phyloP scores from a whole-genome alignment of 345 rosid genomes.

The Turnera subulata region DNA sequence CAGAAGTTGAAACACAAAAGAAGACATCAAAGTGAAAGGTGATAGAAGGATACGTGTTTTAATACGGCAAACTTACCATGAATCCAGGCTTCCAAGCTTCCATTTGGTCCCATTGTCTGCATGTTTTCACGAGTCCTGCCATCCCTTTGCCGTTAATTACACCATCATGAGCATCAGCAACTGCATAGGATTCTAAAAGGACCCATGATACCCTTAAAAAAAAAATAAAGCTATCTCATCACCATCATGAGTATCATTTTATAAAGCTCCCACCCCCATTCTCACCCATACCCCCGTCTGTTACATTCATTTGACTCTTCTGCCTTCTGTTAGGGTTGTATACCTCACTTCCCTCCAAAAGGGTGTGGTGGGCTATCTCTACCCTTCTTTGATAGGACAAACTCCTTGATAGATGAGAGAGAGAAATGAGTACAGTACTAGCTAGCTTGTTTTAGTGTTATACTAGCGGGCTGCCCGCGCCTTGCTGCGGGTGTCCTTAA shows the following conservation, averaged over 20 bases:
- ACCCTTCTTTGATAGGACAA: constrained; percentile 49
- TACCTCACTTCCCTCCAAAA: constrained; percentile 24
- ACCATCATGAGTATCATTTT: constrained; percentile 23
- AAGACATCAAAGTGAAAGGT: constrained; percentile 5
- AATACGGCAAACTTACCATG: constrained; percentile 55
- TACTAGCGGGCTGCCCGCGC: no score
- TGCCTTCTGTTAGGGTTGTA: constrained; percentile 16
- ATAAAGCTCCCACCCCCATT: constrained; percentile 18
- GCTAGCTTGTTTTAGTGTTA: no score
- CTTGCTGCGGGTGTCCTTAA: no score
- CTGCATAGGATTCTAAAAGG: constrained; percentile 77
- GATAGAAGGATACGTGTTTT: background rate
- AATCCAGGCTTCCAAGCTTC: constrained; percentile 96
- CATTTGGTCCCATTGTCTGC: constrained; percentile 88
- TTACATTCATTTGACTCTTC: no score
- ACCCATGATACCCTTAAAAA: constrained; percentile 21
- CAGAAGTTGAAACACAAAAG: constrained; percentile 5
- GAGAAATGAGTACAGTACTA: no score
- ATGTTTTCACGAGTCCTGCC: constrained; percentile 97
- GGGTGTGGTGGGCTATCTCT: constrained; percentile 37
- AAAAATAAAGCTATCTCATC: no score
- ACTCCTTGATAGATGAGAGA: constrained; percentile 46
- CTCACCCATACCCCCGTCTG: constrained; percentile 22
- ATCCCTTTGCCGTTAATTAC: constrained; percentile 61
- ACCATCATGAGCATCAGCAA: constrained; percentile 48